These are phyloP conservation scores for Calcarisporium arbuscula DNA, from an alignment of 2,329 filamentous ascomycete species.

Conservation along the genomic window DNA sequence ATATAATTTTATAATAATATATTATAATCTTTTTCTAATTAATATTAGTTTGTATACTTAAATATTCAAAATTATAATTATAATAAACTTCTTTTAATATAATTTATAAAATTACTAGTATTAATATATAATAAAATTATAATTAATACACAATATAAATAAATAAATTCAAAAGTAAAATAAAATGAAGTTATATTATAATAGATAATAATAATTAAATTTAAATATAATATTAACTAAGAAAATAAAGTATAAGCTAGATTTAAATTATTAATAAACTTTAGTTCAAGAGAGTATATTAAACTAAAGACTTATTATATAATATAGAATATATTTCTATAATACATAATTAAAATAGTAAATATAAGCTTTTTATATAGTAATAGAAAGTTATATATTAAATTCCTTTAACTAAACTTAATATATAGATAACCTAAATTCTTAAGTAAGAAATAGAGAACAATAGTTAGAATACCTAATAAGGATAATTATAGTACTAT, in stretches of 20 bases:
- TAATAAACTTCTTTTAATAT: not conserved
- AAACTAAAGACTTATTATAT: not conserved
- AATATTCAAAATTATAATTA: not conserved
- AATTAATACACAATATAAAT: no score
- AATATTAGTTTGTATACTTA: not conserved
- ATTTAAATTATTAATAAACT: not conserved
- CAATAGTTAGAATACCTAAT: no score
- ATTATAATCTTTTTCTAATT: conserved; percentile 1
- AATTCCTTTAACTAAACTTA: no score
- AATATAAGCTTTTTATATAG: not conserved
- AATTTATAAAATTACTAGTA: not conserved
- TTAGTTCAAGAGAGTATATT: not conserved
- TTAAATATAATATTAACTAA: not conserved
- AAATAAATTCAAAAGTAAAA: no score
- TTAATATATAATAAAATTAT: not conserved
- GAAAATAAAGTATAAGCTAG: not conserved
- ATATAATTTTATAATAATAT: no score
- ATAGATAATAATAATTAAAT: not conserved
- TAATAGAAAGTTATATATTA: not conserved
- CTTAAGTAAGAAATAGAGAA: no score
- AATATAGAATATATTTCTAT: not conserved
- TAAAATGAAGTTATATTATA: no score
- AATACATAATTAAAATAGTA: not conserved
- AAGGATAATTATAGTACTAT: no score
- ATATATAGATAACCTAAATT: no score